These are phyloP conservation scores for Puccinia coronata DNA, from an alignment of 1,284 basidiomycete species.

Conservation along the genomic window DNA sequence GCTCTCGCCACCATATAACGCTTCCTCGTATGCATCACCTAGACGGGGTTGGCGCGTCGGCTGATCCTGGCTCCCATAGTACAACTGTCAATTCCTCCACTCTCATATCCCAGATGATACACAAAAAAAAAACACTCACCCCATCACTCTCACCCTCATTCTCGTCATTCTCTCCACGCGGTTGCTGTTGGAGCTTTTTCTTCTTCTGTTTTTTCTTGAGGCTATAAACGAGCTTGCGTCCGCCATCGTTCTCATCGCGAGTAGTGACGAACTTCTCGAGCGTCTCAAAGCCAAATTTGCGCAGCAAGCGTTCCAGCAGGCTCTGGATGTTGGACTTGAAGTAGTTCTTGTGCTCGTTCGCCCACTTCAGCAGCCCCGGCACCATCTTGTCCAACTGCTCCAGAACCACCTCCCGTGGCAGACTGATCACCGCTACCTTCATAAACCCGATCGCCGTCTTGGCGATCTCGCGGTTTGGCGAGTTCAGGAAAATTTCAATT, in stretches of 20 bases:
- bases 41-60: constrained; percentile 62
- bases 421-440: constrained; percentile 87
- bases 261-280: constrained; percentile 63
- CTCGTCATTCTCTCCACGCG: constrained; percentile 59
- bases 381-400: constrained; percentile 77
- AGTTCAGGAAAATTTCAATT: constrained; percentile 82
- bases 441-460: constrained; percentile 93
- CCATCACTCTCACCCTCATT: constrained; percentile 61
- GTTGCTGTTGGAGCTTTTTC: constrained; percentile 57
- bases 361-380: constrained; percentile 83
- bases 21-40: constrained; percentile 85
- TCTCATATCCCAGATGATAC: not conserved
- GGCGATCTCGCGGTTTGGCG: constrained; percentile 94
- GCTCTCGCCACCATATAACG: constrained; percentile 79
- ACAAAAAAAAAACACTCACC: constrained; percentile 1
- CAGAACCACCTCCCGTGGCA: constrained; percentile 71
- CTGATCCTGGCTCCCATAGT: constrained; percentile 54
- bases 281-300: constrained; percentile 84
- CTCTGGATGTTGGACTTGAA: constrained; percentile 97
- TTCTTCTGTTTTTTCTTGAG: constrained; percentile 87
- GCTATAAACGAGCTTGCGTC: constrained; percentile 77
- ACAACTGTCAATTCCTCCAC: not conserved
- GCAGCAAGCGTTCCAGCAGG: constrained; percentile 92
- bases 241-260: constrained; percentile 61
- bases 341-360: constrained; percentile 97